These are phyloP conservation scores for Phaeolepiota aurea DNA, from an alignment of 768 basidiomycete species.

Conservation along the genomic window DNA sequence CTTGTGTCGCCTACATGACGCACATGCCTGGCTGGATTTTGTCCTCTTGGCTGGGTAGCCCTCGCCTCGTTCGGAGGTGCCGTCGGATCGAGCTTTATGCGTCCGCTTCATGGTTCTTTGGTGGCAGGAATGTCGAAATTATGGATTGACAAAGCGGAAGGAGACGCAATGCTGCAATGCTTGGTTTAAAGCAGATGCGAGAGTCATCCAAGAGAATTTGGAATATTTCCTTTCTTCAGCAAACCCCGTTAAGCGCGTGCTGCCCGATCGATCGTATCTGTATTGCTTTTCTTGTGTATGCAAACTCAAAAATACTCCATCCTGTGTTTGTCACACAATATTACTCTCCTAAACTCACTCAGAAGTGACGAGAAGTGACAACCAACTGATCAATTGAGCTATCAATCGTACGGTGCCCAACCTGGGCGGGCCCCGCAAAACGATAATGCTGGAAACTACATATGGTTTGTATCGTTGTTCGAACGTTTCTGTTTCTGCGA, in stretches of 20 bases:
- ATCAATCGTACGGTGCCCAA: too few species aligned
- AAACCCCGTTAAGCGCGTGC: not conserved
- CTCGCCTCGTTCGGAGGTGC: slow-evolving; percentile 13
- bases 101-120: slow-evolving; percentile 8
- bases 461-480: too few species aligned
- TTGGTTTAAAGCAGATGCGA: not conserved
- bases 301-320: not conserved
- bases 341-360: not conserved
- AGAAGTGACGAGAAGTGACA: too few species aligned
- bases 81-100: slow-evolving; percentile 1
- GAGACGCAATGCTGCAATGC: not conserved
- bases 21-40: slow-evolving; percentile 36
- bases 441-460: too few species aligned
- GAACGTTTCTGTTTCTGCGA: too few species aligned
- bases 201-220: not conserved
- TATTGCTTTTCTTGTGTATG: not conserved
- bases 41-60: slow-evolving; percentile 17
- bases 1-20: slow-evolving; percentile 38
- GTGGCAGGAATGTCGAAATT: not conserved
- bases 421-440: too few species aligned
- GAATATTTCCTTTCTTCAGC: not conserved
- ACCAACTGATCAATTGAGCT: too few species aligned
- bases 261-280: slow-evolving; percentile 1
- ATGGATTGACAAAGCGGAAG: not conserved
- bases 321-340: not conserved